phyloP scores from a whole-genome alignment of 2,329 filamentous ascomycete genomes.

The Fusarium oxysporum region DNA sequence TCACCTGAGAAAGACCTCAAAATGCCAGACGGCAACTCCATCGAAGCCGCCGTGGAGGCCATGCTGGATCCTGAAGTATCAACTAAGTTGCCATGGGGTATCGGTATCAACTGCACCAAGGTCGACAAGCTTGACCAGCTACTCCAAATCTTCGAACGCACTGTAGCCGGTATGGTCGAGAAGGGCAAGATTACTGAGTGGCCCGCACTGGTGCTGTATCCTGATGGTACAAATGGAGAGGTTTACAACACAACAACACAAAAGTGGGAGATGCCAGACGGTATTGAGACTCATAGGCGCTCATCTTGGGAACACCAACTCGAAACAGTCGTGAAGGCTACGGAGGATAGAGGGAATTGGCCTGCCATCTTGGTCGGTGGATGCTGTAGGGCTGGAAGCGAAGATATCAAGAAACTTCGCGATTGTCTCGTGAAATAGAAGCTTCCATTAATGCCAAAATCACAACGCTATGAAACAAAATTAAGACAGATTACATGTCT shows the following conservation, averaged over 20 bases:
- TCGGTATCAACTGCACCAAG: constrained; percentile 78
- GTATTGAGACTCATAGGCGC: constrained; percentile 27
- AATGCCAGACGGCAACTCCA: constrained; percentile 67
- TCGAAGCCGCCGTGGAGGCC: constrained; percentile 49
- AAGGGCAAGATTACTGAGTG: constrained; percentile 51
- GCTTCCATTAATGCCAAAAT: neutral
- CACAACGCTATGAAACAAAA: neutral
- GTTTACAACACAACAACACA: constrained; percentile 74
- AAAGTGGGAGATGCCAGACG: constrained; percentile 64
- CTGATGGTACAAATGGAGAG: constrained; percentile 76
- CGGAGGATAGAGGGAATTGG: constrained; percentile 56
- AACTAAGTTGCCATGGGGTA: constrained; percentile 63
- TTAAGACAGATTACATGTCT: neutral
- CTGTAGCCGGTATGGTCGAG: constrained; percentile 53
- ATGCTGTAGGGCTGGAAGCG: constrained; percentile 62
- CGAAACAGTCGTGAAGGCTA: constrained; percentile 53
- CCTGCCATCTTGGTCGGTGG: constrained; percentile 62
- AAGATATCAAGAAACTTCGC: constrained; percentile 51
- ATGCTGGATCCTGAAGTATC: constrained; percentile 52
- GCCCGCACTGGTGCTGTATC: constrained; percentile 72
- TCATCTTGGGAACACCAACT: constrained; percentile 61
- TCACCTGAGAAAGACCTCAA: constrained; percentile 65
- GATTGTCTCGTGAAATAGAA: constrained; percentile 26
- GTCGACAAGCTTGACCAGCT: constrained; percentile 69
- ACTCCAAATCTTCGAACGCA: constrained; percentile 65